Base-by-base conservation (phyloP, 768 basidiomycete species). In the Auriscalpium vulgare region DNA sequence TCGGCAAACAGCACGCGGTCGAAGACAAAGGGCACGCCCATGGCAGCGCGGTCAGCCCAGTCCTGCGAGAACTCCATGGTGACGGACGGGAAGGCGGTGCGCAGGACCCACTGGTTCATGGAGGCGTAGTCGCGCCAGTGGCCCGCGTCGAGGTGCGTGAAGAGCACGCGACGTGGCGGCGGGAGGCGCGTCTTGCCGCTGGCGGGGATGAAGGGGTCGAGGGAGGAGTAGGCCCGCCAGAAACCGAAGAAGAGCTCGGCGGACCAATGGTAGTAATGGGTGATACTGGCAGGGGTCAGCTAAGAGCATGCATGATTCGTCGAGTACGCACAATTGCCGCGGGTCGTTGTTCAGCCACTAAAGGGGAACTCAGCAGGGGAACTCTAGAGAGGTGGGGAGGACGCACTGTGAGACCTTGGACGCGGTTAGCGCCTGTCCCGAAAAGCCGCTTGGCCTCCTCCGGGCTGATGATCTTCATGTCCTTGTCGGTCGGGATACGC, bases 221-320 rank as follows among this genome's bases (percentile, higher is more conserved):
- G 74, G 2, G 89, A 84, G 37, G 91, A 57, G 68, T 95, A 95
- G 0, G 92, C 84, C 8, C 91, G 80, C 94, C 94, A 95, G 62
- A 95, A 81, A 43, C 94, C 94, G 60, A 91, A 91, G 73, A 89
- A 87, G 17, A 94, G 80, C 66, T 97, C 94, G 4, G 94, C 93
- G 36, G 87, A 82, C 82, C 89, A 94, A 65, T 97, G 93, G 67
- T 93, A 95, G 67, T 95, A 95, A 69, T 95, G 93, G 1, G 87
- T 88, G 55, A 95, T 79, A 71, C 89, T 91, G 21, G 16, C 23
- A 45, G 48, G 9, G 51, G 52, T 46, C 37, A 56, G 46, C 54
- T 23, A 53, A 40, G 56, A 48, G 17, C n/a, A 21, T 21, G n/a
- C 1, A 56, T 52, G 13, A 35, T 17, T 17, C 19, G 46, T 0